Conservation (phyloP, 2,329 filamentous ascomycete species). For the Penicillium concentricum region DNA sequence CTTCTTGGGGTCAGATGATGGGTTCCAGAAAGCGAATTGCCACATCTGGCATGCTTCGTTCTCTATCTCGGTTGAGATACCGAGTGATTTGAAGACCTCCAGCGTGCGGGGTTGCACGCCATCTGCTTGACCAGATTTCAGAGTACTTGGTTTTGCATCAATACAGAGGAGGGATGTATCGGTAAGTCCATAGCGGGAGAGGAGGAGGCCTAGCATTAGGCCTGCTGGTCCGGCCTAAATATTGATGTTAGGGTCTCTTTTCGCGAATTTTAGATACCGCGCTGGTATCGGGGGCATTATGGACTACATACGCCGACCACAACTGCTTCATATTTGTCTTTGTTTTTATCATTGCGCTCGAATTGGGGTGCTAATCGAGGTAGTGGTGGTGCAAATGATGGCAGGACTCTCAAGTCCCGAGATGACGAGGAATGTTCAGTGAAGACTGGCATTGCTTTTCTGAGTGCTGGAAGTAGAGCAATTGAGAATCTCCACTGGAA, state of each 20-base stretch:
- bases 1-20: constrained; percentile 44
- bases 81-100: constrained; percentile 44
- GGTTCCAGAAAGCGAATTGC: constrained; percentile 65
- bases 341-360: constrained; percentile 7
- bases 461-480: background rate
- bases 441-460: constrained; percentile 37
- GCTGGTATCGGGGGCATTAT: background rate
- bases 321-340: constrained; percentile 42
- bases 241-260: background rate
- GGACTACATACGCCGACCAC: constrained; percentile 31
- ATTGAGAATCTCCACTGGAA: background rate
- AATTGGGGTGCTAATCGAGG: constrained; percentile 31
- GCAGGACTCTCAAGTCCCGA: constrained; percentile 38
- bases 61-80: constrained; percentile 39
- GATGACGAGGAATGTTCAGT: constrained; percentile 33
- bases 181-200: constrained; percentile 44
- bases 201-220: constrained; percentile 41
- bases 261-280: background rate
- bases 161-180: constrained; percentile 43
- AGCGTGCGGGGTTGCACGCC: constrained; percentile 44
- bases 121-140: constrained; percentile 45
- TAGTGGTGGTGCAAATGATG: constrained; percentile 38
- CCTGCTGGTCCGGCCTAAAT: constrained; percentile 42
- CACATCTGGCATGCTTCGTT: constrained; percentile 44
- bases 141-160: constrained; percentile 38